Percentiles rank a stretch among this genome's conserved stretches.
phyloP scores from a whole-genome alignment of 2,329 filamentous ascomycete species.

The Nigrograna mackinnonii region DNA sequence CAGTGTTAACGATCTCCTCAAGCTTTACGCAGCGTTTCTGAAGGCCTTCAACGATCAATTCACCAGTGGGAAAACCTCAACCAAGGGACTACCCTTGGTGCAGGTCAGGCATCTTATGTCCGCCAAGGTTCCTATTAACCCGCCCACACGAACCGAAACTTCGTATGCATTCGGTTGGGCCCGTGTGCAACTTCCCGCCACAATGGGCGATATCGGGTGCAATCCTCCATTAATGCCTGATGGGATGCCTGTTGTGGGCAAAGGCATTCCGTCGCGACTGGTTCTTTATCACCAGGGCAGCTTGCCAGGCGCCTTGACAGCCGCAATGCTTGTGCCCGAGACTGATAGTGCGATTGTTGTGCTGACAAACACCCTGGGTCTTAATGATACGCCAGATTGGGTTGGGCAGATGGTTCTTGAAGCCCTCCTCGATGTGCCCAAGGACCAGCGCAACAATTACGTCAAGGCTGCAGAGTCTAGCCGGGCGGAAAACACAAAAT shows the following conservation, averaged over 20 bases:
- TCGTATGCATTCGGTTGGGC: constrained; percentile 1
- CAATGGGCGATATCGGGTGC: not conserved
- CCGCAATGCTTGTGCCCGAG: constrained; percentile 27
- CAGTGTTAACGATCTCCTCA: not conserved
- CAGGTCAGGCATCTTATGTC: constrained; percentile 1
- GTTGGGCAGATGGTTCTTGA: constrained; percentile 20
- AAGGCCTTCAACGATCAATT: not conserved
- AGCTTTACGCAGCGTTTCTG: not conserved
- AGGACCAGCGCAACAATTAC: not conserved
- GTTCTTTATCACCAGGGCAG: constrained; percentile 29
- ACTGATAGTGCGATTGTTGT: constrained; percentile 28
- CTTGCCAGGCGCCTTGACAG: constrained; percentile 17
- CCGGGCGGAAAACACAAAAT: not conserved
- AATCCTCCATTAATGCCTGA: not conserved
- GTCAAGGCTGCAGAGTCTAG: not conserved
- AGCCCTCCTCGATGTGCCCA: constrained; percentile 3
- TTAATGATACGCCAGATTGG: constrained; percentile 20
- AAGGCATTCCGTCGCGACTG: constrained; percentile 9
- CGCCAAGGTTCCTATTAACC: constrained; percentile 1
- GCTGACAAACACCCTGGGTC: constrained; percentile 21
- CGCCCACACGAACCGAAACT: not conserved
- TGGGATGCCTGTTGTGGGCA: constrained; percentile 9
- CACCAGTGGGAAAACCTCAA: not conserved
- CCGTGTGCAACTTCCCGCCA: not conserved
- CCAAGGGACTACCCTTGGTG: not conserved